These are phyloP conservation scores for Botrytis squamosa DNA, from an alignment of 2,329 filamentous ascomycete genomes.

Conservation along the genomic window DNA sequence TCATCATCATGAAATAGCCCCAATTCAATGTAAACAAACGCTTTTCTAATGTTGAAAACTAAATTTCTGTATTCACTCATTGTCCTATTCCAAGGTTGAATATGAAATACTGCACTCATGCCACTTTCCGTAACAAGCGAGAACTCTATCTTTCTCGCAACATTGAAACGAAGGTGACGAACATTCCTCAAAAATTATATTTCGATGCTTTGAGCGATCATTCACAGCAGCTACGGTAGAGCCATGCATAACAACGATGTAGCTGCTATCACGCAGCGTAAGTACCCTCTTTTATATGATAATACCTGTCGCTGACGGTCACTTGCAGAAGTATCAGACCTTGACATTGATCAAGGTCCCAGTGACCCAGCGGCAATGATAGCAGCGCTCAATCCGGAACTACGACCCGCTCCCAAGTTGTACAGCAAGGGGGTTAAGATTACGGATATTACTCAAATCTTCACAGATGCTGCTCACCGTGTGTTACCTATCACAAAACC, in stretches of 20 bases:
- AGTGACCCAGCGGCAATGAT: constrained; percentile 29
- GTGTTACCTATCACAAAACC: constrained; percentile 32
- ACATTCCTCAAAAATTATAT: background rate
- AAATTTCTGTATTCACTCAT: background rate
- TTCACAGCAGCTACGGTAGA: constrained; percentile 3
- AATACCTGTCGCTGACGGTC: constrained; percentile 24
- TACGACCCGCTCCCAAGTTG: constrained; percentile 37
- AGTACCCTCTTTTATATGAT: constrained; percentile 9
- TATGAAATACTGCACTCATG: constrained; percentile 11
- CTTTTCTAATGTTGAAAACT: background rate
- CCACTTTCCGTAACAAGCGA: constrained; percentile 15
- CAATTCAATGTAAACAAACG: background rate
- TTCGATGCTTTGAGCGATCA: background rate
- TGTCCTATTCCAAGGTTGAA: background rate
- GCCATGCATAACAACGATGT: constrained; percentile 34
- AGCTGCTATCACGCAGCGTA: constrained; percentile 32
- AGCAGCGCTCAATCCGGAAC: constrained; percentile 31
- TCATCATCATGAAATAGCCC: background rate
- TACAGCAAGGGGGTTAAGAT: constrained; percentile 51
- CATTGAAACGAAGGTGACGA: background rate
- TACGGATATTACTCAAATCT: constrained; percentile 58
- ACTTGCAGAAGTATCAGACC: constrained; percentile 32
- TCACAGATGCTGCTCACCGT: constrained; percentile 55
- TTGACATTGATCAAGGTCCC: constrained; percentile 34
- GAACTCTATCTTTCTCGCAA: constrained; percentile 14